These are phyloP conservation scores for Xylariaceae sp. DNA, from an alignment of 2,329 filamentous ascomycete genomes.

Conservation along the genomic window DNA sequence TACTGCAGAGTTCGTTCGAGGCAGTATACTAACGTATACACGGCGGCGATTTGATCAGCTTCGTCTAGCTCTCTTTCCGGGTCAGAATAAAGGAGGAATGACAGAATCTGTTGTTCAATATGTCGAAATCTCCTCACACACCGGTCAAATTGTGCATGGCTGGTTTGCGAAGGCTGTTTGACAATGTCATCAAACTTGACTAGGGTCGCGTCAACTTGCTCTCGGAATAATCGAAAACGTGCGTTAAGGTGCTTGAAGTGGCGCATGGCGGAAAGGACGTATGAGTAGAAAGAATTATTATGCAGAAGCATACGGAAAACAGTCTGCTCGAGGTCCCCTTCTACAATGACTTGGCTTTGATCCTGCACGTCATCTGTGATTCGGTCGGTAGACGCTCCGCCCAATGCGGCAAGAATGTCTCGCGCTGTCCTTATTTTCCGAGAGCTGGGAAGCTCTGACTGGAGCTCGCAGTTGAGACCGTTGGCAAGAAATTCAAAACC, in stretches of 20 bases:
- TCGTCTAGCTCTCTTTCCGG: slow-evolving; percentile 35
- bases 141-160: slow-evolving; percentile 43
- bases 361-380: slow-evolving; percentile 47
- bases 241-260: slow-evolving; percentile 43
- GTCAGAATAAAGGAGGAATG: slow-evolving; percentile 37
- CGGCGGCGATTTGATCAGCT: slow-evolving; percentile 42
- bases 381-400: slow-evolving; percentile 35
- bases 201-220: slow-evolving; percentile 46
- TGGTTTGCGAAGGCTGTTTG: slow-evolving; percentile 3
- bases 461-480: slow-evolving; percentile 46
- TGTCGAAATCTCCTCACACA: slow-evolving; percentile 44
- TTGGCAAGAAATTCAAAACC: slow-evolving; percentile 50
- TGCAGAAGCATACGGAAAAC: slow-evolving; percentile 51
- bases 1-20: slow-evolving; percentile 42
- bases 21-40: slow-evolving; percentile 45
- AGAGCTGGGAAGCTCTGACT: slow-evolving; percentile 24
- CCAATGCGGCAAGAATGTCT: slow-evolving; percentile 48
- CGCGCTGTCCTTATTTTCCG: slow-evolving; percentile 46
- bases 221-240: slow-evolving; percentile 45
- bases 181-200: slow-evolving; percentile 37
- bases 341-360: slow-evolving; percentile 36
- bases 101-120: slow-evolving; percentile 40
- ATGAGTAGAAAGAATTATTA: slow-evolving; percentile 52
- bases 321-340: slow-evolving; percentile 46
- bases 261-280: slow-evolving; percentile 45